Evolutionary conservation across 768 basidiomycete species (phyloP).

Genomic region (Termitomyces sp.): DNA sequence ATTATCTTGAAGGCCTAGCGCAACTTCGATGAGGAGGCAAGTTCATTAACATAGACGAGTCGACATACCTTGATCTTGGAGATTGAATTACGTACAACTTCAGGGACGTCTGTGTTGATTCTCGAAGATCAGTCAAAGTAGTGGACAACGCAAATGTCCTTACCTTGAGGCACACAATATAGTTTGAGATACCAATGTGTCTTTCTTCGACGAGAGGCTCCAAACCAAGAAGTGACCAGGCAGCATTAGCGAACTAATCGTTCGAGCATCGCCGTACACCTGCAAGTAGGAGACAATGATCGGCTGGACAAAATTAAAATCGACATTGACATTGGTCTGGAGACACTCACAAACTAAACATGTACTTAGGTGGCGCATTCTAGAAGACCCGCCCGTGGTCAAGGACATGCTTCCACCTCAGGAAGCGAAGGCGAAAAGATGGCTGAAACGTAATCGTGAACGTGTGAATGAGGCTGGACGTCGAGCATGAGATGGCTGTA

Average conservation of each 20-base stretch:
- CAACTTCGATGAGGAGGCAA: background rate
- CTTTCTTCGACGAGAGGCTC: background rate
- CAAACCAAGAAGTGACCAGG: too few species aligned
- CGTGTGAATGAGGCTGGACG: background rate
- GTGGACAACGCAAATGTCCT: background rate
- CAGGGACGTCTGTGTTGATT: background rate
- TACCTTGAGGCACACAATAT: background rate
- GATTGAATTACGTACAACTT: background rate
- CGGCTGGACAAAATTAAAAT: background rate
- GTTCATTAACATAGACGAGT: background rate
- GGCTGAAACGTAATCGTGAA: background rate
- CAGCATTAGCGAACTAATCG: too few species aligned
- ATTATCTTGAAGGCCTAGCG: background rate
- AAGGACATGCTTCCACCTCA: background rate
- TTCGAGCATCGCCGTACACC: background rate
- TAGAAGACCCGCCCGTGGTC: background rate
- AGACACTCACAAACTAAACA: background rate
- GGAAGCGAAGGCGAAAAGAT: background rate
- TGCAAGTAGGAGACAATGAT: background rate
- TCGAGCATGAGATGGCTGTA: background rate
- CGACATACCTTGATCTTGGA: background rate
- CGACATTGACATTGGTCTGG: background rate
- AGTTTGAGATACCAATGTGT: background rate
- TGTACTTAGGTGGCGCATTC: background rate
- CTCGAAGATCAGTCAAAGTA: background rate